Percentiles rank a stretch among this genome's conserved stretches.
Conservation (phyloP, 306 rosid species). For the Inga laurina region DNA sequence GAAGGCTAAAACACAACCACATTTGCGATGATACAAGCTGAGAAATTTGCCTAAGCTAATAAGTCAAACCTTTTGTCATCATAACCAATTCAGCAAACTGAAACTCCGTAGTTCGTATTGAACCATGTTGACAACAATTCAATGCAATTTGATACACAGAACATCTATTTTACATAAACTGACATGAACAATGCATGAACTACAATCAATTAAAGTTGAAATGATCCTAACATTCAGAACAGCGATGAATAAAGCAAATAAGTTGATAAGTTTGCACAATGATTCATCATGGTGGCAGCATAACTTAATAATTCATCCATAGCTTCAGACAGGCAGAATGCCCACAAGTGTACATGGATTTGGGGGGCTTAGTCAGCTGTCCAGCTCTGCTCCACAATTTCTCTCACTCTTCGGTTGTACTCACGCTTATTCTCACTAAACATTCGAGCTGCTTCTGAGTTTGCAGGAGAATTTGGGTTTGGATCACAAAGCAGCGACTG, state of each 20-base stretch:
- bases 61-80: background rate
- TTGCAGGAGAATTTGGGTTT: slow-evolving; percentile 88
- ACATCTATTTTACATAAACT: slow-evolving; percentile 42
- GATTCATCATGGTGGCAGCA: slow-evolving; percentile 28
- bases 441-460: slow-evolving; percentile 89
- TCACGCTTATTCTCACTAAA: slow-evolving; percentile 83
- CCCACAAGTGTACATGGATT: background rate
- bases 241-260: slow-evolving; percentile 32
- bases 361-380: slow-evolving; percentile 59
- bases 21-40: background rate
- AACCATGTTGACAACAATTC: slow-evolving; percentile 25
- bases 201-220: slow-evolving; percentile 23
- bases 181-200: slow-evolving; percentile 19
- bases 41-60: background rate
- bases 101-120: slow-evolving; percentile 11
- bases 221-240: slow-evolving; percentile 33
- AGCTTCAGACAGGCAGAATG: slow-evolving; percentile 30
- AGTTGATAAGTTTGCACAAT: slow-evolving; percentile 38
- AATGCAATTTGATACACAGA: slow-evolving; percentile 34
- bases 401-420: slow-evolving; percentile 82
- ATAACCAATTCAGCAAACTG: slow-evolving; percentile 23
- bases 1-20: background rate
- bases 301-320: slow-evolving; percentile 21
- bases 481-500: slow-evolving; percentile 86
- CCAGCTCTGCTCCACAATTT: slow-evolving; percentile 91